A percentile compares a stretch with the other conserved stretches of the same genome.
phyloP scores from a whole-genome alignment of 2,329 filamentous ascomycete genomes.

The Cercospora citrullina region DNA sequence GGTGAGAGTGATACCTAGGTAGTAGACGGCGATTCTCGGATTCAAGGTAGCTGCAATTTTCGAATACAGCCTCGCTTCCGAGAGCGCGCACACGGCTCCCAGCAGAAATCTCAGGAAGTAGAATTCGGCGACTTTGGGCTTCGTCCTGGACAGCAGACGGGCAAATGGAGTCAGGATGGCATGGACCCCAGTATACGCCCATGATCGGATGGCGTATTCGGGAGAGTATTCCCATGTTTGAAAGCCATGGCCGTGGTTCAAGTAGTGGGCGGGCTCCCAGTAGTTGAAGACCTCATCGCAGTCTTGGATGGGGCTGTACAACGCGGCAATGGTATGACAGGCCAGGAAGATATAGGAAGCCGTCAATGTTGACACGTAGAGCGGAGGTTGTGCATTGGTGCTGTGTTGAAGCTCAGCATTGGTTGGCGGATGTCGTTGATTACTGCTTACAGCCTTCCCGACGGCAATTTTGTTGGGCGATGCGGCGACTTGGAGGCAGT shows the following conservation, averaged over 20 bases:
- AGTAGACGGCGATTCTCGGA: constrained; percentile 80
- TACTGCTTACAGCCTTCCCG: constrained; percentile 19
- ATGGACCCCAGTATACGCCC: constrained; percentile 84
- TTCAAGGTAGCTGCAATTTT: constrained; percentile 75
- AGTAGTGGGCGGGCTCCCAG: constrained; percentile 95
- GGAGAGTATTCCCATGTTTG: constrained; percentile 99
- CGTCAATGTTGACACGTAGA: constrained; percentile 59
- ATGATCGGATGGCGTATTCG: constrained; percentile 90
- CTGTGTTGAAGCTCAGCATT: constrained; percentile 10
- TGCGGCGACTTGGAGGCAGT: constrained; percentile 26
- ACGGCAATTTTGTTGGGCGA: constrained; percentile 26
- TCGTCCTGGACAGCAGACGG: constrained; percentile 36
- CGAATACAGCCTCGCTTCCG: constrained; percentile 78
- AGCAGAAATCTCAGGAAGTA: constrained; percentile 79
- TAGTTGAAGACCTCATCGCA: constrained; percentile 99
- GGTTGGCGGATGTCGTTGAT: neutral
- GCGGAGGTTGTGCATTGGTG: constrained; percentile 16
- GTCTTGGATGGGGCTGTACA: constrained; percentile 89
- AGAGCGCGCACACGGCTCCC: constrained; percentile 73
- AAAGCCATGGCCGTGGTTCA: constrained; percentile 86
- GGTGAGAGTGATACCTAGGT: constrained; percentile 71
- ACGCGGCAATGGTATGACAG: constrained; percentile 72
- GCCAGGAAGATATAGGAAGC: constrained; percentile 79
- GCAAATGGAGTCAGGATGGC: constrained; percentile 55
- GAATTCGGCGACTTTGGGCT: constrained; percentile 65